Conservation (phyloP, 2,329 filamentous ascomycete genomes). For the Verticillium isaacii region DNA sequence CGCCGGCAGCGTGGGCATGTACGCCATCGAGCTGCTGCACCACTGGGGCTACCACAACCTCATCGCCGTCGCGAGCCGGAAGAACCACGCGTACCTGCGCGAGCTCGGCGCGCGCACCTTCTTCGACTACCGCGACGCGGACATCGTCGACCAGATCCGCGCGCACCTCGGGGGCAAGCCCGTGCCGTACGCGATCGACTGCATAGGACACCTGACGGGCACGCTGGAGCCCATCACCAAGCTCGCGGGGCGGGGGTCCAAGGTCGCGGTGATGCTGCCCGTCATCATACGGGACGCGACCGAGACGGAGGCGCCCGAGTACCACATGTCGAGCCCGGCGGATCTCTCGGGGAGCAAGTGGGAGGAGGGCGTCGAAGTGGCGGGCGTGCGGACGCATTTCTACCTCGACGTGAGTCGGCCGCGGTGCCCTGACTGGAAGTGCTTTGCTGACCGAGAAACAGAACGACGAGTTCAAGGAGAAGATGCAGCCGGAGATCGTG, state of each 20-base stretch:
- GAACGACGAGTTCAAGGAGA: conserved; percentile 51
- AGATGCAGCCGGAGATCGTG: conserved; percentile 51
- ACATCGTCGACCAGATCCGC: conserved; percentile 29
- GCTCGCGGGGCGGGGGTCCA: conserved; percentile 42
- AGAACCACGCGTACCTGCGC: conserved; percentile 38
- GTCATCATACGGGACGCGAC: conserved; percentile 51
- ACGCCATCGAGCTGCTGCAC: conserved; percentile 42
- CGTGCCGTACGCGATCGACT: conserved; percentile 47
- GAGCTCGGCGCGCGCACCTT: conserved; percentile 37
- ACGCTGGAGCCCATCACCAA: conserved; percentile 43
- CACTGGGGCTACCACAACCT: conserved; percentile 49
- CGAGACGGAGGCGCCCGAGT: conserved; percentile 41
- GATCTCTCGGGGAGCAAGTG: conserved; percentile 33
- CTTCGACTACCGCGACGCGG: conserved; percentile 40
- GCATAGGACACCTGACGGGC: conserved; percentile 44
- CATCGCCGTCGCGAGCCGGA: conserved; percentile 40
- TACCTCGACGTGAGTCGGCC: conserved; percentile 38
- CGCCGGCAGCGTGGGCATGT: conserved; percentile 46
- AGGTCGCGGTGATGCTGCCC: conserved; percentile 55
- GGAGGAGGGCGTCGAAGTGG: conserved; percentile 45
- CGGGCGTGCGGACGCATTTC: conserved; percentile 52
- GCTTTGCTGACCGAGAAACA: conserved; percentile 18
- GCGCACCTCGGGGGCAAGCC: conserved; percentile 15
- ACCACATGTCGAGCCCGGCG: conserved; percentile 45
- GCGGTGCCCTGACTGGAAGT: background rate